Evolutionary conservation across 2,329 filamentous ascomycete species (phyloP), one percentile per base, ranked within the genome.

Genomic region (Cercospora sp.): DNA sequence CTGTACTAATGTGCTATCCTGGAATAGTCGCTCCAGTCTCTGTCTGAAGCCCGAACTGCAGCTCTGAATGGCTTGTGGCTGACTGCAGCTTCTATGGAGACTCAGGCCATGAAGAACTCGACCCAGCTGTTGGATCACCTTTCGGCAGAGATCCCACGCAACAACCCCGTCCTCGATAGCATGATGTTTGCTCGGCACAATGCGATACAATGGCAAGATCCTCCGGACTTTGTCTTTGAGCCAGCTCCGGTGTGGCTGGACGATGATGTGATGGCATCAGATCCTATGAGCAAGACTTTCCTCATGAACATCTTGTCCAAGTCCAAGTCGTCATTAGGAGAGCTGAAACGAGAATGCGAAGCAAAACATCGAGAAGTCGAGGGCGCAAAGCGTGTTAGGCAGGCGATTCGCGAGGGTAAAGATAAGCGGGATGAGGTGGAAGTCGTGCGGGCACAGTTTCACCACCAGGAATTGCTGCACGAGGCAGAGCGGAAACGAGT

Each of bases 131-230:
- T 96, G 72, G 85, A 90, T 31, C 89, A 91, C 72, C 86, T 97
- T 10, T 84, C 89, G 5, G 85, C 87, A 66, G 94, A 98, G 77
- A 95, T 99, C 60, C 87, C 90, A 12, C 88, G 94, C 67, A 99
- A 99, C 77, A 87, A 91, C 69, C 95, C 95, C 9, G 86, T 91
- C 57, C 86, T 99, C 48, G 96, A 99, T 80, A 96, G 93, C 20
- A 92, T 97, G 86, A 99, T 99, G 95, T 99, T 97, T 79, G 89
- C 96, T 66, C 90, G 91, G 69, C 95, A 99, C 82, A 99, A 99
- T 76, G 89, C 91, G 73, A 31, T 87, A 26, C 82, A 86, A 62
- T 96, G 92, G 85, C 89, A 93, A 75, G 94, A 98, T 76, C 95
- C 95, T 0, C 76, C 87, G 0, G 91, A 97, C 80, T 91, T 95